phyloP scores from a whole-genome alignment of 2,329 filamentous ascomycete genomes.

The Monosporascus sp. region DNA sequence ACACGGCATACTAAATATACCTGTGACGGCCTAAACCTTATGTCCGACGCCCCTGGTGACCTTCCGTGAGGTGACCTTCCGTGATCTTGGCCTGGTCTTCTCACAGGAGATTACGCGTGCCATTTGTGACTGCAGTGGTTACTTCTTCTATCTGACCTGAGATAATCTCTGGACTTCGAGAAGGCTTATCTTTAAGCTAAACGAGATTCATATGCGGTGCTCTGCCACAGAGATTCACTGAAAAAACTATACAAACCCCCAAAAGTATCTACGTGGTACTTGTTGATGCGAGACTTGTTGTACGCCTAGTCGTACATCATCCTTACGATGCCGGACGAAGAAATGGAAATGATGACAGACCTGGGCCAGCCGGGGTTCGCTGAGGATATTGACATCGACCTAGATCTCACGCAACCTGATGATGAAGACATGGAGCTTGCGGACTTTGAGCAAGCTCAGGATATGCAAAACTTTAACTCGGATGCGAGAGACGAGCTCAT shows the following conservation, averaged over 20 bases:
- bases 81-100: not conserved
- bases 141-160: too few species aligned
- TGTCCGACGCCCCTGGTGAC: too few species aligned
- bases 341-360: slow-evolving; percentile 29
- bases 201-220: not conserved
- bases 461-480: slow-evolving; percentile 24
- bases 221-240: not conserved
- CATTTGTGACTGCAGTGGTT: not conserved
- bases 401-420: slow-evolving; percentile 27
- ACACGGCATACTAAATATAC: too few species aligned
- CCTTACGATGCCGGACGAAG: slow-evolving; percentile 25
- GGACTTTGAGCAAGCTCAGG: slow-evolving; percentile 23
- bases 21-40: too few species aligned
- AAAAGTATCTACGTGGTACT: not conserved
- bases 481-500: slow-evolving; percentile 28
- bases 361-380: slow-evolving; percentile 21
- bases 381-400: slow-evolving; percentile 30
- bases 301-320: not conserved
- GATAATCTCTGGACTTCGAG: too few species aligned
- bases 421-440: slow-evolving; percentile 28
- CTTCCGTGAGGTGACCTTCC: too few species aligned
- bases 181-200: not conserved
- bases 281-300: not conserved
- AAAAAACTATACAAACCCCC: not conserved
- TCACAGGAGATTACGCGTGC: not conserved